These are phyloP conservation scores for Firmiana major DNA, from an alignment of 345 rosid species.

Conservation along the genomic window DNA sequence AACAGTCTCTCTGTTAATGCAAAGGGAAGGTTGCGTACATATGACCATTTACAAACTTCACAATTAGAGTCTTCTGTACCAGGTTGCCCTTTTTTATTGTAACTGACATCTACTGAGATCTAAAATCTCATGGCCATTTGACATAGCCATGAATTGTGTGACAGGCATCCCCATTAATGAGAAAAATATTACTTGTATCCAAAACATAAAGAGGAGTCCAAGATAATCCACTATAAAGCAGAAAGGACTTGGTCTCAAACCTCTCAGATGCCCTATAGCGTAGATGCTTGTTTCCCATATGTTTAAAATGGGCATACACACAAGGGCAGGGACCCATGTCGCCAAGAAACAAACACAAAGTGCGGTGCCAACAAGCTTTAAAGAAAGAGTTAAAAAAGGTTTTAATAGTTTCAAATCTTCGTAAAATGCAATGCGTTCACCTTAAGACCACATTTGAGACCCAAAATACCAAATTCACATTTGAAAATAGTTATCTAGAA, in stretches of 20 bases:
- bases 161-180: not conserved
- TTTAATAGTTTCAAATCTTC: not conserved
- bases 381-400: not conserved
- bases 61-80: too few species aligned
- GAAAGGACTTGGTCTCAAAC: not conserved
- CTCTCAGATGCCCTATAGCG: not conserved
- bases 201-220: not conserved
- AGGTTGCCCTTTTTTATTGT: too few species aligned
- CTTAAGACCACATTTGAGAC: not conserved
- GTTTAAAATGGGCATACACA: not conserved
- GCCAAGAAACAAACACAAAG: not conserved
- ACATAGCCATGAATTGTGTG: conserved; percentile 3
- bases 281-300: conserved; percentile 3
- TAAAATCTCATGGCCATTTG: not conserved
- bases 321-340: not conserved
- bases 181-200: not conserved
- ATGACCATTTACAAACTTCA: too few species aligned
- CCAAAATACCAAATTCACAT: not conserved
- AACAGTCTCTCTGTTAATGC: too few species aligned
- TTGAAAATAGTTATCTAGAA: not conserved
- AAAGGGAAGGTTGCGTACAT: too few species aligned
- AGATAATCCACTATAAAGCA: not conserved
- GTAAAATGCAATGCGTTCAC: not conserved
- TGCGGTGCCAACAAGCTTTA: not conserved
- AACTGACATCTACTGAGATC: not conserved